These are phyloP conservation scores for Teratosphaeria destructans DNA, from an alignment of 2,329 filamentous ascomycete species.

Conservation along the genomic window DNA sequence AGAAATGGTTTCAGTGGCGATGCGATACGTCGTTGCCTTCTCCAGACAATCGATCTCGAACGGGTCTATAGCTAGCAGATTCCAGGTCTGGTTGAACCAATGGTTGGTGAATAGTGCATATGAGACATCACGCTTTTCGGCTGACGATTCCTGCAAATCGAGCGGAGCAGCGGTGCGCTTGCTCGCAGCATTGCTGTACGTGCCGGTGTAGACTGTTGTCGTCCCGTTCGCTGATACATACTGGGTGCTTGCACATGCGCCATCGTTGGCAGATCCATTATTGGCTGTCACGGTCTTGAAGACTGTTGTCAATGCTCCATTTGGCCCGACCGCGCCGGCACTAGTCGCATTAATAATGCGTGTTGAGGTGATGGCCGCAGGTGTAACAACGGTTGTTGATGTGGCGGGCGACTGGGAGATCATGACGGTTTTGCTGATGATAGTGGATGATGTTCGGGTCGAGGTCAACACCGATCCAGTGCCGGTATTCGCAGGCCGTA, in stretches of 20 bases:
- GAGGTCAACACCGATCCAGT: not conserved
- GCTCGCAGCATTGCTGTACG: slow-evolving; percentile 11
- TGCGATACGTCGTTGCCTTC: slow-evolving; percentile 14
- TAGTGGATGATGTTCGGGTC: not conserved
- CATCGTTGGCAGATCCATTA: not conserved
- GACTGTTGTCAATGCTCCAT: not conserved
- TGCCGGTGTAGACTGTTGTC: slow-evolving; percentile 16
- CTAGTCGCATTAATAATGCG: not conserved
- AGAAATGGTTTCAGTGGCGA: slow-evolving; percentile 8
- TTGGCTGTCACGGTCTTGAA: not conserved
- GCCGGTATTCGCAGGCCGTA: not conserved
- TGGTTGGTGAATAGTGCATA: slow-evolving; percentile 8
- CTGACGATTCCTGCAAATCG: slow-evolving; percentile 7
- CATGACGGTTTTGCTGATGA: slow-evolving; percentile 1
- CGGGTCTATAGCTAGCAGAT: slow-evolving; percentile 5
- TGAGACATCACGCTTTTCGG: not conserved
- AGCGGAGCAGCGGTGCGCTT: slow-evolving; percentile 14
- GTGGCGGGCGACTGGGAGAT: not conserved
- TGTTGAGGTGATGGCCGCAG: not conserved
- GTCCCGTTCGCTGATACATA: slow-evolving; percentile 6
- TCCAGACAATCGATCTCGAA: slow-evolving; percentile 17
- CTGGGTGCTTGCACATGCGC: not conserved
- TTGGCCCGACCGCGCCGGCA: not conserved
- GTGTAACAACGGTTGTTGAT: not conserved
- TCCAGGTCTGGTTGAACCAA: slow-evolving; percentile 1